Percentiles rank a stretch among this genome's conserved stretches.
Evolutionary conservation across 257 asterid genomes (phyloP).

Genomic region (Scutellaria barbata): DNA sequence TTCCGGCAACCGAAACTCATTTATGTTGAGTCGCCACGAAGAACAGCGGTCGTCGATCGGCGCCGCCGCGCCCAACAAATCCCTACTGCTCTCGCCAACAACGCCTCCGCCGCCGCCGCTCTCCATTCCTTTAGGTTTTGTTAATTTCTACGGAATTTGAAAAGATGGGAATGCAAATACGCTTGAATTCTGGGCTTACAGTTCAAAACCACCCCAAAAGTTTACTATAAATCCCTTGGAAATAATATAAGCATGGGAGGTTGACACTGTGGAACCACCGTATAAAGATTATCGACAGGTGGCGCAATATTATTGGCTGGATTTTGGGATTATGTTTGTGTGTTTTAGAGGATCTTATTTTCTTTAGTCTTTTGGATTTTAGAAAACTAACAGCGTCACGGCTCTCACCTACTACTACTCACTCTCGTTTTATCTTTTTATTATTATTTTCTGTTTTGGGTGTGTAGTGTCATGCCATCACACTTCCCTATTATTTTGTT

Average conservation of each 20-base stretch:
- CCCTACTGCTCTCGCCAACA: slow-evolving; percentile 44
- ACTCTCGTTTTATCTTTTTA: background rate
- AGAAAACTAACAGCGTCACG: background rate
- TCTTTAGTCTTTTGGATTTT: background rate
- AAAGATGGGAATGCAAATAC: slow-evolving; percentile 25
- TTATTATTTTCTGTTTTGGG: background rate
- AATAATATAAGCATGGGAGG: slow-evolving; percentile 28
- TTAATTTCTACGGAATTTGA: background rate
- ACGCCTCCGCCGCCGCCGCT: slow-evolving; percentile 36
- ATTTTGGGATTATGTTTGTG: background rate
- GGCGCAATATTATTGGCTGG: slow-evolving; percentile 11
- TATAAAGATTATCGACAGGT: background rate
- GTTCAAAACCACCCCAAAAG: slow-evolving; percentile 24
- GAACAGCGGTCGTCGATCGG: slow-evolving; percentile 36
- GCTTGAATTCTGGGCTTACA: background rate
- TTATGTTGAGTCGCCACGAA: slow-evolving; percentile 68
- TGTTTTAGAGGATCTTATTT: background rate
- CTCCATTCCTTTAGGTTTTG: slow-evolving; percentile 31
- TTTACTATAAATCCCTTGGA: background rate
- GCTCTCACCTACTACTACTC: background rate
- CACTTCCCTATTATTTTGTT: background rate
- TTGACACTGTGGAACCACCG: slow-evolving; percentile 4
- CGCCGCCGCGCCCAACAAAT: slow-evolving; percentile 40
- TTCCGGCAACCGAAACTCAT: slow-evolving; percentile 77
- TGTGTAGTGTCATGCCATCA: background rate